Evolutionary conservation across 148 eudicot genomes (phyloP).

Genomic region (Chenopodium quinoa): DNA sequence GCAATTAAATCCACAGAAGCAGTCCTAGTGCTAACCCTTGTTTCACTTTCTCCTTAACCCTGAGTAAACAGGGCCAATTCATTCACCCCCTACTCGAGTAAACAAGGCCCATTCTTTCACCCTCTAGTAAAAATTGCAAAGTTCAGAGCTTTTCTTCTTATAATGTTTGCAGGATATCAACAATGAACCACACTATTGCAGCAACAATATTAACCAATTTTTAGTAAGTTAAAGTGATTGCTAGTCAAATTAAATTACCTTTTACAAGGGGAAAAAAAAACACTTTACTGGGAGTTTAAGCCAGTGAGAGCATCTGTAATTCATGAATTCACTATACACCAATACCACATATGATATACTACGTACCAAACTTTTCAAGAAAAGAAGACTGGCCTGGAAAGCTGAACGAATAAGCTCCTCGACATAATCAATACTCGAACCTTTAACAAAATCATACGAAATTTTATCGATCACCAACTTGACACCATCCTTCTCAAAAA

Average conservation of each 20-base stretch:
- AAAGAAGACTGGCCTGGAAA: constrained; percentile 61
- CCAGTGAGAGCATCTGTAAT: neutral
- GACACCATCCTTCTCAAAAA: constrained; percentile 87
- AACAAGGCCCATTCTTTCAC: neutral
- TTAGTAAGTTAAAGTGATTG: too few relatives aligned
- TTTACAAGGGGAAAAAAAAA: neutral
- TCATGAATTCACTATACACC: neutral
- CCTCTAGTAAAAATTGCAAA: neutral
- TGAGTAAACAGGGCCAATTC: too few relatives aligned
- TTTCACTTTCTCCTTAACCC: neutral
- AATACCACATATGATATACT: neutral
- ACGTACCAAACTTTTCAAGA: neutral
- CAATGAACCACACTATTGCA: neutral
- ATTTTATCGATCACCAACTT: constrained; percentile 83
- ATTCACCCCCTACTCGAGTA: neutral
- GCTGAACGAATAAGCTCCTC: constrained; percentile 98
- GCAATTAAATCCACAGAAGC: neutral
- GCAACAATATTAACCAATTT: neutral
- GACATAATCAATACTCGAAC: constrained; percentile 91
- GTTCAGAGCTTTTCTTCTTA: neutral
- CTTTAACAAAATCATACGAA: constrained; percentile 93
- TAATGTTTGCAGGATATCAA: neutral
- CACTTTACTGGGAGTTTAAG: neutral
- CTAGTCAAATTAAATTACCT: neutral
- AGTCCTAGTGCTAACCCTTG: neutral